Percentiles rank a stretch among this genome's conserved stretches.
Conservation (phyloP, 73 alveolate genomes). For the Paramecium tetraurelia region DNA sequence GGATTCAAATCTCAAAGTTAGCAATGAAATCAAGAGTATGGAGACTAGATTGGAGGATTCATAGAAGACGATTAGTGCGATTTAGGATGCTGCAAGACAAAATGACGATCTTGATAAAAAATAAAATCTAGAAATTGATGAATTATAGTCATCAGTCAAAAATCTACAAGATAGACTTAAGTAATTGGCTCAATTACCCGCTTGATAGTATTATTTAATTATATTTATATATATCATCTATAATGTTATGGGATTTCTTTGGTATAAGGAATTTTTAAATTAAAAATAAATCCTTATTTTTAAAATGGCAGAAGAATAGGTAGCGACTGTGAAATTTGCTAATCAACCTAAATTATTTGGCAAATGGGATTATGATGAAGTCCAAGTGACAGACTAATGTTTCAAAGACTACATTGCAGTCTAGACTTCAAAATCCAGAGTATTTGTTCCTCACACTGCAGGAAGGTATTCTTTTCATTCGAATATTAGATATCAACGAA, state of each 20-base stretch:
- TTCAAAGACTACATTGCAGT: conserved; percentile 89
- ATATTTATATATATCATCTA: background rate
- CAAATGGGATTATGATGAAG: conserved; percentile 88
- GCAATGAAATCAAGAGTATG: background rate
- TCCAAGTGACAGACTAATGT: conserved; percentile 78
- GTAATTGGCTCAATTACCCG: background rate
- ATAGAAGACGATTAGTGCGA: background rate
- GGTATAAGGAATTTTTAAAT: background rate
- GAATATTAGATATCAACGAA: conserved; percentile 81
- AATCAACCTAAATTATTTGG: conserved; percentile 84
- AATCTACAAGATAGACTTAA: background rate
- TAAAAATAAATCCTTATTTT: conserved; percentile 14
- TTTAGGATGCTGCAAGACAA: background rate
- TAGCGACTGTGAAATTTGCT: conserved; percentile 41
- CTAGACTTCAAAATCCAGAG: conserved; percentile 70
- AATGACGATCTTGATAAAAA: background rate
- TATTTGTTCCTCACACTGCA: conserved; percentile 98
- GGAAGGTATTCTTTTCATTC: conserved; percentile 67
- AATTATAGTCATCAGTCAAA: background rate
- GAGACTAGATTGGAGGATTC: background rate
- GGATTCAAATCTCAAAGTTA: background rate
- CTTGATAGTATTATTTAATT: background rate
- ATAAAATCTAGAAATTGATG: background rate
- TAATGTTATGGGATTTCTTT: background rate
- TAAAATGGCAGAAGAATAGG: conserved; percentile 27